phyloP scores from a whole-genome alignment of 2,329 filamentous ascomycete genomes.

The Xylariaceae sp. region DNA sequence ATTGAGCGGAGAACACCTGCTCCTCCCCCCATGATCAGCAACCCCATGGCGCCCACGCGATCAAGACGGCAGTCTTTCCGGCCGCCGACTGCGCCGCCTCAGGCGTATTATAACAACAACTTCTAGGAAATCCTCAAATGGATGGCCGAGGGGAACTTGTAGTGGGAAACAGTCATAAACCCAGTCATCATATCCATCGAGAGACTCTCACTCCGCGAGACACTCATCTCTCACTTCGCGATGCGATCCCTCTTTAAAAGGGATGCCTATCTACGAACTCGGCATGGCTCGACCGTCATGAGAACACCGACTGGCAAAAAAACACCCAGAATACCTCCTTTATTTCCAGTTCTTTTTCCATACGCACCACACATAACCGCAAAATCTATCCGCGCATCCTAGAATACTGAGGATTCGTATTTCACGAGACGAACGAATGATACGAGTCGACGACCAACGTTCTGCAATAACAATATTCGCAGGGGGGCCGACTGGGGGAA shows the following conservation, averaged over 20 bases:
- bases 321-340: neutral
- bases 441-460: conserved; percentile 18
- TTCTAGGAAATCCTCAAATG: neutral
- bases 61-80: conserved; percentile 24
- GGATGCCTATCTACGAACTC: neutral
- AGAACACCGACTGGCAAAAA: conserved; percentile 5
- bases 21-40: conserved; percentile 30
- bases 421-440: conserved; percentile 19
- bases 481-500: conserved; percentile 9
- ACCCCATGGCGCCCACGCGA: conserved; percentile 26
- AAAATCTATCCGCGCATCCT: conserved; percentile 7
- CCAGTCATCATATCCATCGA: neutral
- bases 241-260: too few species aligned
- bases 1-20: conserved; percentile 39
- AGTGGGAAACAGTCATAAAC: neutral
- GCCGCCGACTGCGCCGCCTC: conserved; percentile 27
- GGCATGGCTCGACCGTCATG: conserved; percentile 1
- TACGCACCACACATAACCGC: conserved; percentile 3
- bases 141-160: conserved; percentile 4
- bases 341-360: neutral
- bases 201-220: neutral
- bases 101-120: conserved; percentile 22
- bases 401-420: conserved; percentile 9
- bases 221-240: neutral
- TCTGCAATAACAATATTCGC: conserved; percentile 12